These are phyloP conservation scores for Cryptococcus hybrid DNA, from an alignment of 1,284 basidiomycete genomes.

Conservation along the genomic window DNA sequence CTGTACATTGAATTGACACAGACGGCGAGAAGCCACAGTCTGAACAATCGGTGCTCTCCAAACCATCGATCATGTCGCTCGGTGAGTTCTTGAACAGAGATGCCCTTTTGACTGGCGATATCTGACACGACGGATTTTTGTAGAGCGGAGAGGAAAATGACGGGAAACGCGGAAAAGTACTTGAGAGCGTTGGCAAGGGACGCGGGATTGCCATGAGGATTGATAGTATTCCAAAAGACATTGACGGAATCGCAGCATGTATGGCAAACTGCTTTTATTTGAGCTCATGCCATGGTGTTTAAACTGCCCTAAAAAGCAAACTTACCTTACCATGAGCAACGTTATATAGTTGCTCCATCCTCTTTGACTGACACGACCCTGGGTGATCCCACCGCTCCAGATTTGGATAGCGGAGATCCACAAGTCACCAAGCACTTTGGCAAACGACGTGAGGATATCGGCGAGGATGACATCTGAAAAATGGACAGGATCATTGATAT, in stretches of 20 bases:
- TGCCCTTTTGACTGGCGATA: slow-evolving; percentile 56
- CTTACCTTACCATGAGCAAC: slow-evolving; percentile 81
- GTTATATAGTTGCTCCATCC: slow-evolving; percentile 70
- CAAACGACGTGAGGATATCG: slow-evolving; percentile 93
- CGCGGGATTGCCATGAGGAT: slow-evolving; percentile 65
- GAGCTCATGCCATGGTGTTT: not conserved
- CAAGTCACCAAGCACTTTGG: slow-evolving; percentile 92
- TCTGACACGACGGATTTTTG: slow-evolving; percentile 68
- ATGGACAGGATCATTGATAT: slow-evolving; percentile 62
- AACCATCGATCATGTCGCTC: slow-evolving; percentile 61
- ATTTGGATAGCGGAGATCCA: slow-evolving; percentile 83
- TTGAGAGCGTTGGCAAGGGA: slow-evolving; percentile 90
- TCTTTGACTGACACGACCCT: slow-evolving; percentile 61
- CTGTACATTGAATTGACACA: slow-evolving; percentile 89
- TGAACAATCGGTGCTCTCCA: slow-evolving; percentile 73
- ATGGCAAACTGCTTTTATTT: slow-evolving; percentile 68
- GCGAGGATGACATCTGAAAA: slow-evolving; percentile 94
- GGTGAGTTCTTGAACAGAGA: slow-evolving; percentile 42
- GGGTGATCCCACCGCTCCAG: slow-evolving; percentile 64
- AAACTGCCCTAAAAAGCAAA: not conserved
- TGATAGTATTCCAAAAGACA: slow-evolving; percentile 83
- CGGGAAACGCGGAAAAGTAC: slow-evolving; percentile 97
- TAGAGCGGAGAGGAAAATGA: slow-evolving; percentile 88
- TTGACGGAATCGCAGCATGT: slow-evolving; percentile 86
- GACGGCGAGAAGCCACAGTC: slow-evolving; percentile 82